Base-by-base conservation (phyloP, 306 rosid species). In the Cicer yamashitae region DNA sequence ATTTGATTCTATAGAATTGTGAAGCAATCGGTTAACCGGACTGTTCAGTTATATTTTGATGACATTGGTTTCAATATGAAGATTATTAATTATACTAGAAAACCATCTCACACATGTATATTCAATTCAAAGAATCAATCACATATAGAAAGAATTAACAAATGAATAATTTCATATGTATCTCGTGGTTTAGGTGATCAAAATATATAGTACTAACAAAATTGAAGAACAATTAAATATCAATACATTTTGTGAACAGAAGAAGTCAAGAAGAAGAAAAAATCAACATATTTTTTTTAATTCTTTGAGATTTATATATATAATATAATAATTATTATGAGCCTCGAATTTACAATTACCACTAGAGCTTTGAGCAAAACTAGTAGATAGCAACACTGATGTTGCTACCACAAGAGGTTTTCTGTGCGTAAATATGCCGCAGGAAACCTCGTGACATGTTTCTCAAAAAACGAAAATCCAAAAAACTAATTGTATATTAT, bases 301-400 rank as follows among this genome's bases (percentile, higher is more conserved):
- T 47, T 54, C 59, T 80, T 77, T 10, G 14, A 41, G 52, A 60
- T 44, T 30, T 30, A 60, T 63, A 70, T 38, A 73, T 56, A 67
- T 7, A 4, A 63, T 41, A 81, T 30, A 30, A 30, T 30, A 30
- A 30, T 30, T 30, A 82, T 61, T 76, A 78, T 71, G 56, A 80
- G 84, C 59, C 75, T 59, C 15, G 77, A 84, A 83, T 87, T 79
- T 89, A 89, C 92, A 83, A 67, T 75, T 70, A 40, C 73, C 73
- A 82, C 84, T 39, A 51, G 77, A 80, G 77, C 79, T 79, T 86
- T 77, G 84, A 79, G 82, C 86, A 79, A 76, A 75, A 69, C 64
- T 58, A 58, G 41, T 40, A 25, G 76, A 77, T 46, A 82, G 53
- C 75, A 52, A 86, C 77, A 77, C 8, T n/a, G 9, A 3, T 78